Base-by-base conservation (phyloP, 2,329 filamentous ascomycete genomes). In the Alternaria arbusti region DNA sequence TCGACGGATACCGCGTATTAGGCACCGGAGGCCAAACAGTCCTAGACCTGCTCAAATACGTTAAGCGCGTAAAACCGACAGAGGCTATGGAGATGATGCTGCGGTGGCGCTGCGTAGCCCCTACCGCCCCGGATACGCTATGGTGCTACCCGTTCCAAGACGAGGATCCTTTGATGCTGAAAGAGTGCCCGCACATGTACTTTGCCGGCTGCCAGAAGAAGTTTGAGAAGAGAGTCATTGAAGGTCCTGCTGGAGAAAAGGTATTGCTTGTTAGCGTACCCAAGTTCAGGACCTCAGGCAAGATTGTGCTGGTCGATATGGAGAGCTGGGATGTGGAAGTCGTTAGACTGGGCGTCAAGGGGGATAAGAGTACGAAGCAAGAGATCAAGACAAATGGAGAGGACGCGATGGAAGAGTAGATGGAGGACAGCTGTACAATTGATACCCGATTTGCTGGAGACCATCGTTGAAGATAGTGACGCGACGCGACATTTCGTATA, bases 111-210 rank as follows among this genome's bases (percentile, higher is more conserved):
- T 92, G 93, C 76, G 89, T 89, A 69, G 96, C 96, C 6, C 96
- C 96, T 2, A 99, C 96, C 0, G 96, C 96, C 2, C 96, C 96
- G 0, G 96, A 99, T 80, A 99, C 96, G 0, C 78, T 99, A 46
- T 97, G 94, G 92, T 94, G 92, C 75, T 99, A 98, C 76, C 96
- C 96, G 0, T 99, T 97, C 81, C 94, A 98, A 80, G 92, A 96
- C 17, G 88, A 93, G 54, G 96, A 99, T 75, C 94, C 93, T 1
- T 96, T 98, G 75, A 91, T 98, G 46, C 86, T 99, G 73, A 88
- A 90, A 67, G 84, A 89, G 17, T 97, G 93, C 66, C 96, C 96
- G 3, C 95, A 99, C 74, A 84, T 99, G 30, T 98, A 93, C 82
- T 93, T 99, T 78, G 91, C 92, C 1, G 94, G 94, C 15, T 94